Conservation (phyloP, 805 yeast species). For the Candida ficus region DNA sequence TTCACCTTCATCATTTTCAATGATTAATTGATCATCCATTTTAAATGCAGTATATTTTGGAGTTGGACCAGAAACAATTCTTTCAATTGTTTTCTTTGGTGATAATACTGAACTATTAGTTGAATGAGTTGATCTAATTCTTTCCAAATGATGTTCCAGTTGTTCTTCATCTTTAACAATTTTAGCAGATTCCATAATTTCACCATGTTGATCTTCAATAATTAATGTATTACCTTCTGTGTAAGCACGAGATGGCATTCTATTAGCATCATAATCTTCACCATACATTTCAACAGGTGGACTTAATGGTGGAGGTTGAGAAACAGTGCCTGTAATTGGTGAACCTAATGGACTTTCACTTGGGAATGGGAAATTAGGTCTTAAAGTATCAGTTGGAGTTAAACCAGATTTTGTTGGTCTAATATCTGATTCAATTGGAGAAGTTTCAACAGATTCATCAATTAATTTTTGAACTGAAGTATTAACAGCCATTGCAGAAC, state of each 20-base stretch:
- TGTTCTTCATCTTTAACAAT: slow-evolving; percentile 21
- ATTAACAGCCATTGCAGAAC: neutral
- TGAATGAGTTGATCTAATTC: slow-evolving; percentile 16
- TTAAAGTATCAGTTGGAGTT: slow-evolving; percentile 21
- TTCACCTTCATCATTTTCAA: slow-evolving; percentile 92
- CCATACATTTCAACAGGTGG: slow-evolving; percentile 2
- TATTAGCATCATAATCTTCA: slow-evolving; percentile 20
- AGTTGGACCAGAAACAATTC: slow-evolving; percentile 6
- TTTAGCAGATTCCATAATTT: slow-evolving; percentile 55
- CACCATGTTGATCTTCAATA: slow-evolving; percentile 83
- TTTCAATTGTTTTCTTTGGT: slow-evolving; percentile 12
- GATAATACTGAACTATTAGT: slow-evolving; percentile 17
- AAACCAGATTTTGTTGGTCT: slow-evolving; percentile 13
- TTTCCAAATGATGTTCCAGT: slow-evolving; percentile 8
- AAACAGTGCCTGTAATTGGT: too few species aligned
- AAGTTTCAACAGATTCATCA: slow-evolving; percentile 14
- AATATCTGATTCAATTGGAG: neutral
- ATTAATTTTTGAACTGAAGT: slow-evolving; percentile 9
- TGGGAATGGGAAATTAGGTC: slow-evolving; percentile 13
- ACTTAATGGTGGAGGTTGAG: slow-evolving; percentile 1
- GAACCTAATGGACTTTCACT: too few species aligned
- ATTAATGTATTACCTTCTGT: slow-evolving; percentile 68
- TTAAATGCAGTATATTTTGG: slow-evolving; percentile 61
- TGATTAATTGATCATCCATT: slow-evolving; percentile 68
- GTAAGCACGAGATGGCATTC: slow-evolving; percentile 40